A percentile compares a stretch with the other conserved stretches of the same genome.
These are phyloP conservation scores for Xerocomellus chrysenteron DNA, from an alignment of 768 basidiomycete species.

Conservation along the genomic window DNA sequence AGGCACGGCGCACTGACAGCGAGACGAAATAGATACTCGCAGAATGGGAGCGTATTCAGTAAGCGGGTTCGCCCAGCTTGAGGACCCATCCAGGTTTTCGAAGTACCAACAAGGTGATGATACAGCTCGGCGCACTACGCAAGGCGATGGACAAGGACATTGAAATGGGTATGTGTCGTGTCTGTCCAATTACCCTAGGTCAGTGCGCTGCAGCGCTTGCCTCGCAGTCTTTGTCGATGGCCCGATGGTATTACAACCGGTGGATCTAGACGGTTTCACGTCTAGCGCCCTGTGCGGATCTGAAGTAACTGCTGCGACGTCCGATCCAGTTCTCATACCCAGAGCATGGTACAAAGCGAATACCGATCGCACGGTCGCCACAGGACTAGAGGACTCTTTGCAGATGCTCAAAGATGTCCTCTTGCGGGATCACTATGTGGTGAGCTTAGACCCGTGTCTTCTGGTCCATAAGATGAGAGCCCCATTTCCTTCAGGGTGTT, in stretches of 20 bases:
- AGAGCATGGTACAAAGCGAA: slow-evolving; percentile 74
- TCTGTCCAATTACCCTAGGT: not conserved
- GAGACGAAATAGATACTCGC: slow-evolving; percentile 52
- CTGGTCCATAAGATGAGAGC: not conserved
- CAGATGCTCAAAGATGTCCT: slow-evolving; percentile 54
- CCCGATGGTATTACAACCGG: slow-evolving; percentile 64
- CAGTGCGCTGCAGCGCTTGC: not conserved
- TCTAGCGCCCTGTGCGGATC: slow-evolving; percentile 37
- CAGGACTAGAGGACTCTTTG: slow-evolving; percentile 61
- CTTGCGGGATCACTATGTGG: slow-evolving; percentile 61
- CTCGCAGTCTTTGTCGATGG: slow-evolving; percentile 70
- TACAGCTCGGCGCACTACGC: slow-evolving; percentile 68
- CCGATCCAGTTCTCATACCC: slow-evolving; percentile 54
- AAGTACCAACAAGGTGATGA: not conserved
- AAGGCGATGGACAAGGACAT: slow-evolving; percentile 65
- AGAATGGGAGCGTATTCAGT: slow-evolving; percentile 68
- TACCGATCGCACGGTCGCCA: slow-evolving; percentile 46
- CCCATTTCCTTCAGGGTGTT: slow-evolving; percentile 52
- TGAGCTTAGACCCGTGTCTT: slow-evolving; percentile 29
- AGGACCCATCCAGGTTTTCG: not conserved
- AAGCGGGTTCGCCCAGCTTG: slow-evolving; percentile 53
- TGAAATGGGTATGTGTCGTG: slow-evolving; percentile 53
- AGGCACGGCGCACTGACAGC: not conserved
- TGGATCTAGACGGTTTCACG: slow-evolving; percentile 46
- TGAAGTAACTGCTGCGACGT: slow-evolving; percentile 32